These are phyloP conservation scores for Clonostachys solani DNA, from an alignment of 2,329 filamentous ascomycete genomes.

Conservation along the genomic window DNA sequence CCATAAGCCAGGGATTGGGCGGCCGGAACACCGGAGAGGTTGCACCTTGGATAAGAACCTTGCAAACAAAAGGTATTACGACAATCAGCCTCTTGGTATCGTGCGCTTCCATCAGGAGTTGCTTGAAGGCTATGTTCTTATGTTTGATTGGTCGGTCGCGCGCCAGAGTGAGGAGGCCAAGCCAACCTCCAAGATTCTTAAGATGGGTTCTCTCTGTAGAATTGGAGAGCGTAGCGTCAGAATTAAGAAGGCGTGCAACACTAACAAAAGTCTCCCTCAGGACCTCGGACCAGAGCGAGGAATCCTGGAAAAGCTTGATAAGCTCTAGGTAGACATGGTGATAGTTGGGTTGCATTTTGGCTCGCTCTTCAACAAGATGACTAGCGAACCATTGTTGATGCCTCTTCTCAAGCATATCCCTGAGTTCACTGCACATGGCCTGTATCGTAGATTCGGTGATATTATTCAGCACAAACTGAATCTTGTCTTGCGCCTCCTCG, in stretches of 20 bases:
- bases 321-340: constrained; percentile 90
- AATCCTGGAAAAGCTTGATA: constrained; percentile 77
- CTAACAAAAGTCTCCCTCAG: constrained; percentile 88
- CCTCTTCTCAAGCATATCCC: constrained; percentile 70
- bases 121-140: constrained; percentile 95
- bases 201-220: constrained; percentile 81
- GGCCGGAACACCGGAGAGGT: constrained; percentile 86
- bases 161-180: constrained; percentile 88
- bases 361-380: constrained; percentile 91
- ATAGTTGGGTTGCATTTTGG: constrained; percentile 96
- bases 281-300: constrained; percentile 80
- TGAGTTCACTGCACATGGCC: constrained; percentile 78
- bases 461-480: constrained; percentile 95
- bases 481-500: constrained; percentile 83
- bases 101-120: constrained; percentile 87
- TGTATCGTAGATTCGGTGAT: constrained; percentile 86
- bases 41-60: constrained; percentile 81
- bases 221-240: constrained; percentile 80
- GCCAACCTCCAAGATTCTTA: constrained; percentile 91
- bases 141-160: constrained; percentile 94
- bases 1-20: constrained; percentile 97
- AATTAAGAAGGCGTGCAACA: constrained; percentile 82
- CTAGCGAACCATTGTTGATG: constrained; percentile 96
- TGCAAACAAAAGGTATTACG: constrained; percentile 96
- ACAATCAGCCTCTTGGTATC: constrained; percentile 88